Evolutionary conservation across 306 rosid genomes (phyloP).

Genomic region (Astragalus glycyphyllos): DNA sequence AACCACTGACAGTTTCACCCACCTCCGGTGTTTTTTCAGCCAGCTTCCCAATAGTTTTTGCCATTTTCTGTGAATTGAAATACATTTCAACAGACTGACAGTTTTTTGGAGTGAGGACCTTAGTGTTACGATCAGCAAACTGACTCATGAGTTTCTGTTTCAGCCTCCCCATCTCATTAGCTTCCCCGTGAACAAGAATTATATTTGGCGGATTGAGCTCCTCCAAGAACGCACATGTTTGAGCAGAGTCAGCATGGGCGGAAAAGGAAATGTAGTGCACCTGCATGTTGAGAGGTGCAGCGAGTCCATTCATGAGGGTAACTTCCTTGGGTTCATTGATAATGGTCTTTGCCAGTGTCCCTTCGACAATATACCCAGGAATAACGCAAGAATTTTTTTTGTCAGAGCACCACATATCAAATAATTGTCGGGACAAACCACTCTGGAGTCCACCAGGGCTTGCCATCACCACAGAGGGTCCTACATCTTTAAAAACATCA

Average conservation of each 20-base stretch:
- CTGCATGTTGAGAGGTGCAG: conserved; percentile 91
- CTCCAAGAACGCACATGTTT: conserved; percentile 88
- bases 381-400: conserved; percentile 83
- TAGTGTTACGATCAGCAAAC: conserved; percentile 83
- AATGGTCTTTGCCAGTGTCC: conserved; percentile 91
- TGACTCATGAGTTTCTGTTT: conserved; percentile 85
- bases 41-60: conserved; percentile 86
- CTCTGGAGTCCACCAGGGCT: conserved; percentile 94
- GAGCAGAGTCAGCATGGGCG: conserved; percentile 97
- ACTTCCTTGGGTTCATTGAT: conserved; percentile 94
- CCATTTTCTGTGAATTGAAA: conserved; percentile 94
- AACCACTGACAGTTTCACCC: conserved; percentile 77
- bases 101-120: conserved; percentile 87
- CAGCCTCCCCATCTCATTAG: conserved; percentile 96
- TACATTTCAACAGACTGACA: conserved; percentile 94
- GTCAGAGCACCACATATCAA: conserved; percentile 95
- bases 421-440: conserved; percentile 86
- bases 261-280: conserved; percentile 96
- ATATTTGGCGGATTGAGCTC: conserved; percentile 93
- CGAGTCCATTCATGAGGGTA: conserved; percentile 85
- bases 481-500: conserved; percentile 83
- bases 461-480: conserved; percentile 97
- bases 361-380: conserved; percentile 92
- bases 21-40: conserved; percentile 79
- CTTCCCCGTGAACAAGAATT: conserved; percentile 96